Evolutionary conservation across 768 basidiomycete genomes (phyloP).

Genomic region (Xerocomus spinulosus): DNA sequence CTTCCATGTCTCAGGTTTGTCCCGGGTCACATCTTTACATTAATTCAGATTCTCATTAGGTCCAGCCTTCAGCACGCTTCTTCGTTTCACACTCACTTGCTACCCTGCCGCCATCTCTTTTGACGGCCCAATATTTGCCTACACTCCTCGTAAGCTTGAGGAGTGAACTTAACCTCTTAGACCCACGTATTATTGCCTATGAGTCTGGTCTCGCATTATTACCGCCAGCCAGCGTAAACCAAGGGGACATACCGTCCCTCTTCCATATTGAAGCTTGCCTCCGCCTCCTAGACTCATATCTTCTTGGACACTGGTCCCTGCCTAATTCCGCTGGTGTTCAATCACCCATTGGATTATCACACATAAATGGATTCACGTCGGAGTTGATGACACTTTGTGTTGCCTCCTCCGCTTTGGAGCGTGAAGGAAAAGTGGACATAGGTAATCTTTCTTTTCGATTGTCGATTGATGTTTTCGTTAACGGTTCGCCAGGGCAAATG

Average conservation of each 20-base stretch:
- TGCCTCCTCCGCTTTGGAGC: conserved; percentile 37
- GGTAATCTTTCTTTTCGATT: conserved; percentile 11
- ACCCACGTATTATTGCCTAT: conserved; percentile 37
- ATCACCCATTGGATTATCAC: conserved; percentile 6
- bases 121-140: conserved; percentile 32
- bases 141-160: conserved; percentile 31
- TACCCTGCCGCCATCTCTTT: conserved; percentile 42
- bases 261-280: conserved; percentile 53
- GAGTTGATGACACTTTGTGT: conserved; percentile 51
- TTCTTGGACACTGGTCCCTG: conserved; percentile 53
- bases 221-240: conserved; percentile 20
- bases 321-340: conserved; percentile 11
- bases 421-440: conserved; percentile 7
- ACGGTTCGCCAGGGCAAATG: conserved; percentile 31
- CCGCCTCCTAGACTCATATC: conserved; percentile 55
- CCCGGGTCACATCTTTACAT: not conserved
- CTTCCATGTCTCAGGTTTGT: conserved; percentile 20
- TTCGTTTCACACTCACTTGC: conserved; percentile 50
- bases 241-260: conserved; percentile 33
- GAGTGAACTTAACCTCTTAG: conserved; percentile 38
- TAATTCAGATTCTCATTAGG: conserved; percentile 5
- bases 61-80: conserved; percentile 50
- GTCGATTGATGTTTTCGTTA: not conserved
- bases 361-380: conserved; percentile 33
- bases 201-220: conserved; percentile 38